phyloP scores from a whole-genome alignment of 2,329 filamentous ascomycete species.

The Biscogniauxia mediterranea region DNA sequence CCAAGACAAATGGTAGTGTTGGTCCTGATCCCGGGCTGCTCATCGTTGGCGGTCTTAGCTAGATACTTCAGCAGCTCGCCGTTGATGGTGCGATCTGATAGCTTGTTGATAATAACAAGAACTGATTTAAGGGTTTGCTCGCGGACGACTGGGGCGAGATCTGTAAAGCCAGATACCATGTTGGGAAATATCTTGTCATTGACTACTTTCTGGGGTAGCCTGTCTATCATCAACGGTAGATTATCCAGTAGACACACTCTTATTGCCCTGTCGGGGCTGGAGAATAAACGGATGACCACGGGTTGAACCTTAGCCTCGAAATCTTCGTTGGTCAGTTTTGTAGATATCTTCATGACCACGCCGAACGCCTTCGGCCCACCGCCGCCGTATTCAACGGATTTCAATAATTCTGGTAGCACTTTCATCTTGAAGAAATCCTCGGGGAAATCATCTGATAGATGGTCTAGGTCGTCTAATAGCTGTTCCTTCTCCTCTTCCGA shows the following conservation, averaged over 20 bases:
- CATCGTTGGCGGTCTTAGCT: slow-evolving; percentile 95
- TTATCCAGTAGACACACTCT: slow-evolving; percentile 89
- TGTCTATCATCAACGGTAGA: slow-evolving; percentile 86
- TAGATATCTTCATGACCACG: slow-evolving; percentile 86
- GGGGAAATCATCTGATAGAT: slow-evolving; percentile 88
- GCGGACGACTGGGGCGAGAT: slow-evolving; percentile 83
- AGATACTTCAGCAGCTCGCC: slow-evolving; percentile 87
- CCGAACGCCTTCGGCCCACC: slow-evolving; percentile 88
- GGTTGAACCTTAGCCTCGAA: slow-evolving; percentile 83
- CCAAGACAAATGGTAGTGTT: slow-evolving; percentile 98
- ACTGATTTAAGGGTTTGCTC: slow-evolving; percentile 97
- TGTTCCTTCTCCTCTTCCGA: slow-evolving; percentile 77
- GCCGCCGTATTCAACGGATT: slow-evolving; percentile 97
- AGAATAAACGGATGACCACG: slow-evolving; percentile 82
- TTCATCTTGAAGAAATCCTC: slow-evolving; percentile 99
- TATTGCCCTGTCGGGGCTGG: slow-evolving; percentile 87
- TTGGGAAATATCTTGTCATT: slow-evolving; percentile 97
- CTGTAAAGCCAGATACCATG: slow-evolving; percentile 93
- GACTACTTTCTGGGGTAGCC: slow-evolving; percentile 80
- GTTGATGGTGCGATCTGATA: slow-evolving; percentile 90
- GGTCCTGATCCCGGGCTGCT: slow-evolving; percentile 93
- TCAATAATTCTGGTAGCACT: slow-evolving; percentile 90
- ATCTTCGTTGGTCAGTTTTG: slow-evolving; percentile 85
- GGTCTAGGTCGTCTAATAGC: slow-evolving; percentile 83
- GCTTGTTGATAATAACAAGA: slow-evolving; percentile 79